These are phyloP conservation scores for Ganoderma resinaceum DNA, from an alignment of 1,284 basidiomycete genomes.

Conservation along the genomic window DNA sequence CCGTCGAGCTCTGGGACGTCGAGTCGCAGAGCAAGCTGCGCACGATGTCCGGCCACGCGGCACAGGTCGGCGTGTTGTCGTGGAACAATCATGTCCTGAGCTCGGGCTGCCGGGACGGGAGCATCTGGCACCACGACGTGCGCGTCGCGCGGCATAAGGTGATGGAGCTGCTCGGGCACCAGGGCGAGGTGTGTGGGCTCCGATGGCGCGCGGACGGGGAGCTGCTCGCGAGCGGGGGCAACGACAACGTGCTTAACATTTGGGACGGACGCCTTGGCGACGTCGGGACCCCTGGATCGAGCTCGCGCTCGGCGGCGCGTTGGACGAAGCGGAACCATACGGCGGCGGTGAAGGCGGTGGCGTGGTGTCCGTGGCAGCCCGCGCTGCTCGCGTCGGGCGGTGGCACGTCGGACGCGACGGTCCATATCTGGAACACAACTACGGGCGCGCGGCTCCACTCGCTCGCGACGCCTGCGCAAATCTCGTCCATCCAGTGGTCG, in stretches of 20 bases:
- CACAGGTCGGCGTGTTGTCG: constrained; percentile 81
- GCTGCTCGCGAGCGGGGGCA: constrained; percentile 92
- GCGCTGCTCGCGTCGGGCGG: constrained; percentile 94
- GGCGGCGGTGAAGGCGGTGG: constrained; percentile 95
- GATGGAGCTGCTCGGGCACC: constrained; percentile 87
- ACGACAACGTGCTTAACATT: constrained; percentile 96
- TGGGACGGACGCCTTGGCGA: constrained; percentile 89
- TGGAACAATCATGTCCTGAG: constrained; percentile 89
- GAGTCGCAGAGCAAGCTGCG: constrained; percentile 83
- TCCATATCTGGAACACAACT: constrained; percentile 93
- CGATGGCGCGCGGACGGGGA: constrained; percentile 87
- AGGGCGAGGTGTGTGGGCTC: constrained; percentile 88
- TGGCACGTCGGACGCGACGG: constrained; percentile 92
- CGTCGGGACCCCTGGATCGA: constrained; percentile 58
- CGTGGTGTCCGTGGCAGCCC: constrained; percentile 98
- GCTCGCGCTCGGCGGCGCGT: constrained; percentile 72
- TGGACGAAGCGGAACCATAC: constrained; percentile 96
- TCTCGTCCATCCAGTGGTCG: constrained; percentile 92
- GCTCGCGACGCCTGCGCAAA: constrained; percentile 86
- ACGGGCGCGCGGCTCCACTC: constrained; percentile 90
- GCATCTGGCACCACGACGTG: constrained; percentile 95
- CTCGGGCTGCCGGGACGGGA: constrained; percentile 91
- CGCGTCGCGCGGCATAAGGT: constrained; percentile 88
- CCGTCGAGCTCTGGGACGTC: constrained; percentile 97
- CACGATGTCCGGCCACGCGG: constrained; percentile 87